Base-by-base conservation (phyloP, 1,284 basidiomycete genomes). In the Phenoliferia sp. region DNA sequence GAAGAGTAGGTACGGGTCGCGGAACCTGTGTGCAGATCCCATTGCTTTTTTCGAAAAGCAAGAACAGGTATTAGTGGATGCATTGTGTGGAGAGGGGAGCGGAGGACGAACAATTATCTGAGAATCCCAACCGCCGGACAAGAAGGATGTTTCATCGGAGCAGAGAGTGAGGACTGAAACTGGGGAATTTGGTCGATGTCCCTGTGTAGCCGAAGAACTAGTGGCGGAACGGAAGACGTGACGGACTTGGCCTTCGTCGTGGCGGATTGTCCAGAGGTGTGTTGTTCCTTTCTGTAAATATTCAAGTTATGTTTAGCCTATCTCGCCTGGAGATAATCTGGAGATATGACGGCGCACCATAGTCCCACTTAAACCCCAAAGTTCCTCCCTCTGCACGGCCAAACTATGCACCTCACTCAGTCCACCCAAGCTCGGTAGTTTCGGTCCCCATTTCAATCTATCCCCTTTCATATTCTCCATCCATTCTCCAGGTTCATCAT, bases 51-150 rank as follows among this genome's bases (percentile, higher is more conserved):
- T 44, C 39, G 12, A 12, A 22, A 44, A 44, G 39, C 22, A 44
- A 12, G 39, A 44, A 67, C 34, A 61, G 59, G 54, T 6, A 33
- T 64, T 26, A 59, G 50, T 26, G 33, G 58, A n/a, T n/a, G n/a
- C n/a, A n/a, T n/a, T n/a, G 62, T n/a, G 48, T n/a, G 56, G 39
- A 57, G 56, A 62, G 60, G 52, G 62, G 48, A 63, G 60, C 50
- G 62, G 52, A 29, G 4, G 1, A 84, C 90, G 79, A 78, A 94
- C 94, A 66, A 88, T 83, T 4, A 94, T 88, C 69, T 90, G 87
- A 3, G 92, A 89, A 77, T 99, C 96, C 94, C 94, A 98, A 2
- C 93, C 90, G 5, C 92, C 94, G 76, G 91, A 94, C 73, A 94
- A 87, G 70, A 94, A 86, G 0, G 88, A 85, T 73, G 88, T 90